Evolutionary conservation across 768 basidiomycete genomes (phyloP), one percentile per base, ranked within the genome.

Genomic region (Fomitopsis pulvina): DNA sequence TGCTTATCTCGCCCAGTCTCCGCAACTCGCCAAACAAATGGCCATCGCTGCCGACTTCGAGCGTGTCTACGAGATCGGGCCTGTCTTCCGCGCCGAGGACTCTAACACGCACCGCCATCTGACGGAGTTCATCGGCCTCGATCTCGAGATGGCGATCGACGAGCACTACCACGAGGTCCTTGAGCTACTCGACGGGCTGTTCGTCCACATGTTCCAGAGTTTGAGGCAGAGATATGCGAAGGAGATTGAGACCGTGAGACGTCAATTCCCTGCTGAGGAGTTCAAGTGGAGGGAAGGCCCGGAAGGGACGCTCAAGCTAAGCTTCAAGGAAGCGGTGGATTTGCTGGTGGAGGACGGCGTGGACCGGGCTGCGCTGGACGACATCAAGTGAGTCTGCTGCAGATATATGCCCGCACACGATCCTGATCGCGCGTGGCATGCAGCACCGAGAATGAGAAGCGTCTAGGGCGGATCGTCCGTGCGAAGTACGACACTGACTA

Each of bases 1-100:
- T 57, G 96, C 96, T 2, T 99, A 77, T 74, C 79, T 99, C 34
- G 96, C 96, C 18, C 96, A 99, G 67, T 93, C 90, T 32, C 96
- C 96, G 34, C 96, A 99, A 64, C 75, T 98, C 14, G 91, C 93
- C 45, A 99, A 99, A 68, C 96, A 99, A 70, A 99, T 99, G 96
- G 90, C 88, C 52, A 98, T 99, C 60, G 92, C 96, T 28, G 93
- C 92, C 47, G 96, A 98, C 70, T 93, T 98, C 63, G 96, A 98
- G 67, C 81, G 92, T 27, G 96, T 99, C 7, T 99, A 94, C 69
- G 96, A 99, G 70, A 92, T 99, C 53, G 96, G 85, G 0, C 82
- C 86, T 49, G 95, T 98, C 48, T 98, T 98, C 76, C 91, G 96
- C 54, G 96, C 96, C 14, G 96, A 98, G 68, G 83, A 98, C 67